Evolutionary conservation across 2,329 filamentous ascomycete genomes (phyloP), one percentile per base, ranked within the genome.

Genomic region (Cryphonectria radicalis): DNA sequence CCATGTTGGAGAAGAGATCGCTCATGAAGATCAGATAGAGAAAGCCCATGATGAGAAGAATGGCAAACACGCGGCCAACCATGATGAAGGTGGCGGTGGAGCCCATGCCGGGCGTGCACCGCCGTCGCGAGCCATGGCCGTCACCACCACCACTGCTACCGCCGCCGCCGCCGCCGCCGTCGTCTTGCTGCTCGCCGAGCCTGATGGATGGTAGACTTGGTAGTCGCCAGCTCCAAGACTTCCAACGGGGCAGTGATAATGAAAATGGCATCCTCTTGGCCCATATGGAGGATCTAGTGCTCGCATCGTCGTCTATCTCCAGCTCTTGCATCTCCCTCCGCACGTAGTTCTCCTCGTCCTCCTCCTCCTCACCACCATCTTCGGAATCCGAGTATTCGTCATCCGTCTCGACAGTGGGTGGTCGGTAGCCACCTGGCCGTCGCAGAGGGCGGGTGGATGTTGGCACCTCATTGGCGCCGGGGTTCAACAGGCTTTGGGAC

Each of bases 261-360:
- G 83, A 83, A 72, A 87, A 85, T 32, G 84, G 83, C 77, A 89
- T 87, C 62, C 86, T 81, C 79, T 90, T 90, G 66, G 85, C 83
- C 84, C 86, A 89, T 68, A 83, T 78, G 2, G 83, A 84, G 35
- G 84, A 79, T 42, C 82, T 80, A 14, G 72, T 76, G 37, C 68
- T 77, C 28, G 72, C 72, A 70, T 73, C 82, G 76, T 71, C 80
- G 78, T 72, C 73, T 65, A 97, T 89, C 76, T 97, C 94, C 87
- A 97, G 90, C 86, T 98, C 92, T 78, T 97, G 90, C 84, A 98
- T 91, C 81, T 96, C 93, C 75, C 92, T 88, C 74, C 93, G 90
- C 76, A 96, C 87, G 74, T 90, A 89, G 43, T 88, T 89, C 53
- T 89, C 89, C 74, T 92, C 87, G 28, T n/a, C n/a, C 28, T 32